Percentiles rank a stretch among this genome's conserved stretches.
Evolutionary conservation across 2,329 filamentous ascomycete species (phyloP).

Genomic region (Neodidymelliopsis sp.): DNA sequence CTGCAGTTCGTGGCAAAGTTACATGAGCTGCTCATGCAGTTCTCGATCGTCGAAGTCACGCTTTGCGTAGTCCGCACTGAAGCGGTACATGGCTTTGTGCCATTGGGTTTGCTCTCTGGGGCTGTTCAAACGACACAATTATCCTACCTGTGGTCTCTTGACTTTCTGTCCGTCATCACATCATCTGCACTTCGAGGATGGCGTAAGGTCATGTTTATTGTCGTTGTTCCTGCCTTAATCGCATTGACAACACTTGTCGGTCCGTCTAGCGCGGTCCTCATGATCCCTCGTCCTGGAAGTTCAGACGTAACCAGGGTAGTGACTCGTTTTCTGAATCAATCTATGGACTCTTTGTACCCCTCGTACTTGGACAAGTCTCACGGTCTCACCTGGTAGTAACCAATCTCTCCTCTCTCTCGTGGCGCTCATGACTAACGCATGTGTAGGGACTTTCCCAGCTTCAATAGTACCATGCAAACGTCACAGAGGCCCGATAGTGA

Average conservation of each 20-base stretch:
- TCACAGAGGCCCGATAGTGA: too few species aligned
- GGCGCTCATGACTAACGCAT: too few species aligned
- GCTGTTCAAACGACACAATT: conserved; percentile 15
- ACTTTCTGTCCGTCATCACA: conserved; percentile 11
- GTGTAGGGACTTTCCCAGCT: too few species aligned
- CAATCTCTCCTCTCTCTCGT: too few species aligned
- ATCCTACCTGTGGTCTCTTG: conserved; percentile 28
- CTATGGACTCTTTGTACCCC: too few species aligned
- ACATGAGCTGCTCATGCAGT: conserved; percentile 30
- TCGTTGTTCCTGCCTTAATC: not conserved
- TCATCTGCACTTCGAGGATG: not conserved
- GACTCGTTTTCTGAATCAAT: too few species aligned
- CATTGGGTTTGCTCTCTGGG: conserved; percentile 19
- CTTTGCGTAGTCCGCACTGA: conserved; percentile 15
- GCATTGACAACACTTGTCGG: conserved; percentile 13
- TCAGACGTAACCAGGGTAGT: too few species aligned
- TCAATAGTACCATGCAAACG: too few species aligned
- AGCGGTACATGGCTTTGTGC: conserved; percentile 5
- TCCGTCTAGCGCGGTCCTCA: conserved; percentile 18
- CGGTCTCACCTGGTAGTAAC: too few species aligned
- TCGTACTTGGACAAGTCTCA: too few species aligned
- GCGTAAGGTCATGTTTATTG: not conserved
- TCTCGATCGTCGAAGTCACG: conserved; percentile 14
- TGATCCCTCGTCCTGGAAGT: conserved; percentile 14
- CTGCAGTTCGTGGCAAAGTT: conserved; percentile 30